Base-by-base conservation (phyloP, 2,329 filamentous ascomycete species). In the Xylariaceae sp. region DNA sequence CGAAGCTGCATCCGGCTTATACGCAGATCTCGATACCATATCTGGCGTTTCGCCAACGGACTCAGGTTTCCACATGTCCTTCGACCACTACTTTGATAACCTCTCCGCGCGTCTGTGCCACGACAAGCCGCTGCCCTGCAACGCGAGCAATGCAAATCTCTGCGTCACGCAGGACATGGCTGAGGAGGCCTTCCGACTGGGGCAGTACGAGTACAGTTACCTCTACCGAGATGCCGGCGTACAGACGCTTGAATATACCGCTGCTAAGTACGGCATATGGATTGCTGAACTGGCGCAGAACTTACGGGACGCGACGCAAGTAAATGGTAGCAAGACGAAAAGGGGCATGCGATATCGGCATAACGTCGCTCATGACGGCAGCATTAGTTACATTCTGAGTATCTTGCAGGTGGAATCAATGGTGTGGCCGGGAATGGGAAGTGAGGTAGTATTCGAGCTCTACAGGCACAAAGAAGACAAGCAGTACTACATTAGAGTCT, bases 61-160 rank as follows among this genome's bases (percentile, higher is more conserved):
- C 54, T 63, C 66, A 0, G 85, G 76, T 3, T 94, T 89, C 74
- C 88, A 93, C 63, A 76, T 71, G 39, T 85, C 79, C 48, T 86
- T 88, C 61, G 90, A 94, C 64, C 89, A 91, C 69, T 94, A 94
- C 72, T 94, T 86, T 62, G 90, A 94, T 67, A 94, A 91, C 63
- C 78, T 94, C 1, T 90, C 88, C 0, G 86, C 89, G 0, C 79
- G 89, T 0, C 86, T 90, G 65, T 94, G 89, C 67, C 89, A 94
- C 64, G 73, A 69, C 16, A 89, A 87, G 62, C 81, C 87, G 0
- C 73, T 92, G 0, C 89, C 89, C 0, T 93, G 89, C 71, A 82
- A 79, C 56, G 67, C 79, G 6, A 69, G 76, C 16, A 57, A 69
- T 51, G 70, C 70, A 57, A 71, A 71, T 0, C 69, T 72, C 0